Base-by-base conservation (phyloP, 768 basidiomycete species). In the Hysterangium stoloniferum region DNA sequence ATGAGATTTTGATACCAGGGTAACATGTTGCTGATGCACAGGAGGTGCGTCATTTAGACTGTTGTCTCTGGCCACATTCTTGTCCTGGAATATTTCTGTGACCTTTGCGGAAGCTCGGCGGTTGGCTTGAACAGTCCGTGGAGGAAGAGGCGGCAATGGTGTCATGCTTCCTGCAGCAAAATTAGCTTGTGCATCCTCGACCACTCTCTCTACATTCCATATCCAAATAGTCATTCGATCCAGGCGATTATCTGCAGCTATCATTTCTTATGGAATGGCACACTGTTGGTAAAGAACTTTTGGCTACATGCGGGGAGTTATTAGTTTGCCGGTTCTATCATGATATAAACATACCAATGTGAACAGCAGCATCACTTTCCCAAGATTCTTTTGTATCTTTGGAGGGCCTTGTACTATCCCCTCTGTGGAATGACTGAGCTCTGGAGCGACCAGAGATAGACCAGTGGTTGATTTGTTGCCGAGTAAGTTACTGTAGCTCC, bases 211-310 rank as follows among this genome's bases (percentile, higher is more conserved):
- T 13, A 89, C 84, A 52, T 80, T 86, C 57, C 77, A 76, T 66
- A 88, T 84, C 89, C 89, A 91, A 46, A 84, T 68, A 1, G 79
- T 75, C 83, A 91, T 81, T 45, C 87, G 72, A 57, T 91, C 86
- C 2, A 68, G 54, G 43, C 70, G 66, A 32, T 71, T 73, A 54
- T 82, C 83, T 24, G 71, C 75, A 25, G 72, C 77, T 17, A 77
- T 79, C 77, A 57, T 68, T 77, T 36, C 72, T 74, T 27, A 69
- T 70, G 0, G 77, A 76, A 56, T 79, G 74, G 33, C 70, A 71
- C 43, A 78, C 74, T 22, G 70, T 71, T 32, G 80, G 75, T 47
- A 79, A 66, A 13, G 75, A 73, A 4, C 79, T 77, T 42, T 75
- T 71, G 22, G 67, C 75, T 73, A 49, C n/a, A 35, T 32, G 17